phyloP scores from a whole-genome alignment of 768 basidiomycete species.

The Pleurotus sapidus region DNA sequence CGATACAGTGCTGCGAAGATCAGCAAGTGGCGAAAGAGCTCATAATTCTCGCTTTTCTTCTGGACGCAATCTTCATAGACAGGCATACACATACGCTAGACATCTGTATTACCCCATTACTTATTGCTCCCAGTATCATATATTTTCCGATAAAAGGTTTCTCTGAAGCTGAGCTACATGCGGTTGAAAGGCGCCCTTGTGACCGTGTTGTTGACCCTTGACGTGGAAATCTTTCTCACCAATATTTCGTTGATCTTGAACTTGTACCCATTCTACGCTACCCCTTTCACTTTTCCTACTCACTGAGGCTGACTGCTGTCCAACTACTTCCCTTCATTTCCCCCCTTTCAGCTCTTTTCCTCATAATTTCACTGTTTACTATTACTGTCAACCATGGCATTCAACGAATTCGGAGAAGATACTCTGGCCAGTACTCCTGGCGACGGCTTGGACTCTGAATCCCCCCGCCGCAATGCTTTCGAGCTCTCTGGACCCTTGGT shows the following conservation, averaged over 20 bases:
- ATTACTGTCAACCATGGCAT: constrained; percentile 1
- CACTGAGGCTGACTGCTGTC: not conserved
- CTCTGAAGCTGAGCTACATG: not conserved
- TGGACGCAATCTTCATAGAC: not conserved
- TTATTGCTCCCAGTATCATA: too few relatives aligned
- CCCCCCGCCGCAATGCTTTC: constrained; percentile 1
- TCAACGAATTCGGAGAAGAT: constrained; percentile 4
- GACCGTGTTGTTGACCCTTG: constrained; percentile 5
- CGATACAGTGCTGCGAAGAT: constrained; percentile 77
- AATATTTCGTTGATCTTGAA: constrained; percentile 3
- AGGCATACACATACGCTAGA: not conserved
- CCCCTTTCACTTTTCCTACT: too few relatives aligned
- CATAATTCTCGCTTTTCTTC: constrained; percentile 15
- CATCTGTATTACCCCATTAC: too few relatives aligned
- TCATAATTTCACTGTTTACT: not conserved
- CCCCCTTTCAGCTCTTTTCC: not conserved
- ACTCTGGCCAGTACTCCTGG: not conserved
- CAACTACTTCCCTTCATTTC: constrained; percentile 7
- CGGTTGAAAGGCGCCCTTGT: not conserved
- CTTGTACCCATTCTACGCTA: not conserved
- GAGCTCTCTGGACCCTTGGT: not conserved
- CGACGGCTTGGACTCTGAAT: not conserved
- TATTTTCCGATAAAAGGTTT: too few relatives aligned
- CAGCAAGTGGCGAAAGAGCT: constrained; percentile 75
- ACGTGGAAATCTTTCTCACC: constrained; percentile 5